Evolutionary conservation across 2,329 filamentous ascomycete genomes (phyloP).

Genomic region (Byssochlamys sp.): DNA sequence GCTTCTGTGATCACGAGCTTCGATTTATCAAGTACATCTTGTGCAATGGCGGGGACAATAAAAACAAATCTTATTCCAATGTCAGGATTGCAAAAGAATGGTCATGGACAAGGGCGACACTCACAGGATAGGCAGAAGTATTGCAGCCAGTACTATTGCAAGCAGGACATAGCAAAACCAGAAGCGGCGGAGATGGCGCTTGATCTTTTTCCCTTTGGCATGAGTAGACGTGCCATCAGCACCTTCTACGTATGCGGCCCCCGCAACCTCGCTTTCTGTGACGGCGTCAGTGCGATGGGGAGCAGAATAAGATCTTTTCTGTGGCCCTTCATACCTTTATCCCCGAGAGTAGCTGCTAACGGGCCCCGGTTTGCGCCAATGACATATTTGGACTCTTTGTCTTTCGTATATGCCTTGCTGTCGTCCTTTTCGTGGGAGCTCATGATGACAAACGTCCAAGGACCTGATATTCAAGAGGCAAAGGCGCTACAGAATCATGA

Average conservation of each 20-base stretch:
- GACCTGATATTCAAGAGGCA: not conserved
- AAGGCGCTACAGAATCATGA: not conserved
- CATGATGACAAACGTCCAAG: not conserved
- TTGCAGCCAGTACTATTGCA: conserved; percentile 28
- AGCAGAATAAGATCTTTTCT: not conserved
- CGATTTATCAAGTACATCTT: conserved; percentile 29
- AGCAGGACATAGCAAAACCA: conserved; percentile 30
- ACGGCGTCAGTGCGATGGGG: not conserved
- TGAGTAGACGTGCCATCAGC: conserved; percentile 13
- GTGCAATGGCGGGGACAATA: conserved; percentile 32
- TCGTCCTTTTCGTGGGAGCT: conserved; percentile 1
- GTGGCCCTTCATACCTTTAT: too few relatives aligned
- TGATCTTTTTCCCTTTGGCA: conserved; percentile 15
- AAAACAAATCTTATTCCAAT: conserved; percentile 26
- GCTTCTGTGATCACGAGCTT: conserved; percentile 27
- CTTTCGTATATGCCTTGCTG: conserved; percentile 16
- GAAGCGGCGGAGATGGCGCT: conserved; percentile 29
- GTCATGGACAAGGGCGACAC: conserved; percentile 4
- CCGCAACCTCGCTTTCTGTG: conserved; percentile 8
- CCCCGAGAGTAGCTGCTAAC: conserved; percentile 3
- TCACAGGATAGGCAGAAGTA: conserved; percentile 33
- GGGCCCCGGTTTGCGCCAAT: conserved; percentile 23
- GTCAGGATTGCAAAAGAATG: not conserved
- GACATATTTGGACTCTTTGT: conserved; percentile 21
- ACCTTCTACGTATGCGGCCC: conserved; percentile 19